A percentile compares a stretch with the other conserved stretches of the same genome.
Conservation (phyloP, 352 stramenopile species). For the Lagenidium sp. region DNA sequence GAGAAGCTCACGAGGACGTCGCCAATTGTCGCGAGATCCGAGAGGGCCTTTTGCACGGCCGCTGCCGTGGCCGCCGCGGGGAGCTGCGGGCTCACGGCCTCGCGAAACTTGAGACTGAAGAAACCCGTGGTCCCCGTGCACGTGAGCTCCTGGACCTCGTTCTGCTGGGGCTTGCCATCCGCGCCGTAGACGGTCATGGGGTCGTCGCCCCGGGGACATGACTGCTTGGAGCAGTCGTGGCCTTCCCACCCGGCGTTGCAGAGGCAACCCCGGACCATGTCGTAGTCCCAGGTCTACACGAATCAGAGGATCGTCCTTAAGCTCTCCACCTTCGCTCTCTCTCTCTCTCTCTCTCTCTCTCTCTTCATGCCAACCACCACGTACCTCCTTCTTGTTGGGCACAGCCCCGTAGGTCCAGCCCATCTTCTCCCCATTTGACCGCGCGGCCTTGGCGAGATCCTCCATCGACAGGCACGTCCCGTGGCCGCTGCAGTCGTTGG, state of each 20-base stretch:
- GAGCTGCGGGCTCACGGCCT: constrained; percentile 45
- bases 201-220: constrained; percentile 87
- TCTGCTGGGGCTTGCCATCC: constrained; percentile 36
- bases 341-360: too few relatives aligned
- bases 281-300: constrained; percentile 76
- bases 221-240: constrained; percentile 81
- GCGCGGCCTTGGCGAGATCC: constrained; percentile 41
- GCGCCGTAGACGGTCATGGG: constrained; percentile 46
- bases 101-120: constrained; percentile 67
- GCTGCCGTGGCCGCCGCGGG: constrained; percentile 24
- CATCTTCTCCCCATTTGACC: constrained; percentile 47
- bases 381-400: constrained; percentile 59
- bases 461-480: constrained; percentile 81
- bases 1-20: constrained; percentile 42
- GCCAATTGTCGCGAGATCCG: constrained; percentile 32
- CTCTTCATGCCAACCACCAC: too few relatives aligned
- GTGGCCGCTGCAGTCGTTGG: constrained; percentile 70
- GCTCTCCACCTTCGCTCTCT: too few relatives aligned
- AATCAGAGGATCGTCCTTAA: too few relatives aligned
- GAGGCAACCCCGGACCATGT: constrained; percentile 78
- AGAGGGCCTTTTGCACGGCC: constrained; percentile 22
- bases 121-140: constrained; percentile 53
- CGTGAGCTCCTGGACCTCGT: constrained; percentile 71
- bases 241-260: constrained; percentile 85
- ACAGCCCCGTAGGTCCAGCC: constrained; percentile 50